Conservation (phyloP, 1,139 yeast species). For the Kazachstania sp. region DNA sequence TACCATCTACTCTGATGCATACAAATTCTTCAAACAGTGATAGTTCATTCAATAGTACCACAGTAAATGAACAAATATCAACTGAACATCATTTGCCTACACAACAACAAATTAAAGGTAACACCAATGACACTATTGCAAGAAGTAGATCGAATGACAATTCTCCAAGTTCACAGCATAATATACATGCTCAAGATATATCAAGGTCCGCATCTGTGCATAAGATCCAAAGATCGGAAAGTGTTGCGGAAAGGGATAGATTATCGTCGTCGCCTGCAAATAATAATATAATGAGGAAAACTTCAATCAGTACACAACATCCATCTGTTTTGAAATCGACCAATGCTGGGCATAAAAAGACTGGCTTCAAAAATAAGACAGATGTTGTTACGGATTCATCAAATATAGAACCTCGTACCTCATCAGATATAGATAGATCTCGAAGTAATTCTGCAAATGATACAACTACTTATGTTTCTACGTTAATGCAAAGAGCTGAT, state of each 20-base stretch:
- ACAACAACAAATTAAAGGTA: background rate
- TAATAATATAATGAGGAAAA: constrained; percentile 1
- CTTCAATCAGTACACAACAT: background rate
- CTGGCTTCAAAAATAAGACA: background rate
- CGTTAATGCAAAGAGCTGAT: background rate
- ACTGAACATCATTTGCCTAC: background rate
- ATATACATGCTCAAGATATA: constrained; percentile 1
- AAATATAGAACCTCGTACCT: background rate
- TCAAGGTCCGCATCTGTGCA: background rate
- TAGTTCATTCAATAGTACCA: background rate
- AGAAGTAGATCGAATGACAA: background rate
- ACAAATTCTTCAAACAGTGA: constrained; percentile 1
- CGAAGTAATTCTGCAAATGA: background rate
- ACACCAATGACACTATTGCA: background rate
- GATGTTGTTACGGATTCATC: background rate
- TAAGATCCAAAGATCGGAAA: constrained; percentile 2
- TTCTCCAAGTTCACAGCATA: constrained; percentile 1
- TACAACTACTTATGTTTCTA: background rate
- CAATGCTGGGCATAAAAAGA: background rate
- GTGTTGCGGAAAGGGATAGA: constrained; percentile 1
- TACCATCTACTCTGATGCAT: constrained; percentile 1
- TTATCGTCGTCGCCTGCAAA: constrained; percentile 1
- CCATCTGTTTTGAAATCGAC: background rate
- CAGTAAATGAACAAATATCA: background rate
- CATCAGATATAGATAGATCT: background rate